A percentile compares a stretch with the other conserved stretches of the same genome.
Evolutionary conservation across 768 basidiomycete species (phyloP).

Genomic region (Trametes cingulata): DNA sequence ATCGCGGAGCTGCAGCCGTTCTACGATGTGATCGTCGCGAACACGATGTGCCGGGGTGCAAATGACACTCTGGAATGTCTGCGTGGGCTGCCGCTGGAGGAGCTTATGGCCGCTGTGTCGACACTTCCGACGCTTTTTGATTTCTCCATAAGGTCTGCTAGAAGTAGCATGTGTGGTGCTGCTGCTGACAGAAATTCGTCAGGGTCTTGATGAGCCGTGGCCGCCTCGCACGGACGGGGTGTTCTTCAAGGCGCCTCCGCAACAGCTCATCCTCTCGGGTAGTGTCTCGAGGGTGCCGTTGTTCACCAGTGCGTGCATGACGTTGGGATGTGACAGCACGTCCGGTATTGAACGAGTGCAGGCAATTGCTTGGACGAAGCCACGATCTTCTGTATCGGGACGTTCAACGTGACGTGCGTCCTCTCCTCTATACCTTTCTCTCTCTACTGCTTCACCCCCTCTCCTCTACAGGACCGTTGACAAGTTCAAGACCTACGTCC

Average conservation of each 20-base stretch:
- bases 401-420: conserved; percentile 32
- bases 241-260: conserved; percentile 42
- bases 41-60: conserved; percentile 37
- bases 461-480: conserved; percentile 19
- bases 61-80: conserved; percentile 46
- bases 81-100: conserved; percentile 36
- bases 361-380: conserved; percentile 32
- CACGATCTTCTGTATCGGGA: conserved; percentile 37
- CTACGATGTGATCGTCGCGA: conserved; percentile 44
- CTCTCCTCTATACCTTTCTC: neutral
- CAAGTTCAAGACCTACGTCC: conserved; percentile 17
- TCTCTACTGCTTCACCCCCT: conserved; percentile 6
- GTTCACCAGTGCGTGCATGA: too few relatives aligned
- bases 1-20: conserved; percentile 32
- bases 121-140: conserved; percentile 33
- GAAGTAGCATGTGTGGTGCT: too few relatives aligned
- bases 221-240: conserved; percentile 47
- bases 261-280: conserved; percentile 42
- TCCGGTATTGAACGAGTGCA: too few relatives aligned
- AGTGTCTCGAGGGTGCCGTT: conserved; percentile 49
- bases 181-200: conserved; percentile 20
- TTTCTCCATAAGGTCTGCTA: conserved; percentile 37
- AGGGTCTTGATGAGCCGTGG: neutral
- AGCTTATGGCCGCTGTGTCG: conserved; percentile 36
- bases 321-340: too few relatives aligned